These are phyloP conservation scores for Leccinum rimulosum DNA, from an alignment of 768 basidiomycete species.

Conservation along the genomic window DNA sequence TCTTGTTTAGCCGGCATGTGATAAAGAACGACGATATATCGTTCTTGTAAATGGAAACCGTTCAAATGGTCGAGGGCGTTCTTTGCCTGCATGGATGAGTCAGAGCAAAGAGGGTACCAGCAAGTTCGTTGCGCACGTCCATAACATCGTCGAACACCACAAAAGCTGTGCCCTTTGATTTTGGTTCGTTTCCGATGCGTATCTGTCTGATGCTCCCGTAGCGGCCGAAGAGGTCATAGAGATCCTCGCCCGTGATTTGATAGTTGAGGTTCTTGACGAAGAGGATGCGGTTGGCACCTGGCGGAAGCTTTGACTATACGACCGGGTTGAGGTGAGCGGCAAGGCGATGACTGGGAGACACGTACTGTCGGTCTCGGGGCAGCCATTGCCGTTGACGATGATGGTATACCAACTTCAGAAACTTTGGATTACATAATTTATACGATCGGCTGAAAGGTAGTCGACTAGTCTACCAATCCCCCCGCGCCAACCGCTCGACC, in stretches of 20 bases:
- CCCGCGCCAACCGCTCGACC: conserved; percentile 49
- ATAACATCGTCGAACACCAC: conserved; percentile 96
- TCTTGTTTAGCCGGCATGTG: conserved; percentile 98
- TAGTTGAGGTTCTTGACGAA: conserved; percentile 95
- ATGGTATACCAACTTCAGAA: not conserved
- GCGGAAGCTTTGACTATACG: conserved; percentile 76
- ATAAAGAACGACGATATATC: conserved; percentile 97
- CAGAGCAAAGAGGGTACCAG: conserved; percentile 6
- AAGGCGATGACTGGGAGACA: not conserved
- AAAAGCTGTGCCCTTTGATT: conserved; percentile 95
- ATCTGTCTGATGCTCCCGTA: conserved; percentile 97
- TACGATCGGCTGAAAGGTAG: not conserved
- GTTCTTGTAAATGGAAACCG: conserved; percentile 96
- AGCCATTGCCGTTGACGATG: conserved; percentile 45
- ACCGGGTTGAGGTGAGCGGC: conserved; percentile 1
- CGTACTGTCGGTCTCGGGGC: conserved; percentile 65
- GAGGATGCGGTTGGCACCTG: conserved; percentile 87
- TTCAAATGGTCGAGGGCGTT: conserved; percentile 96
- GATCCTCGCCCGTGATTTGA: conserved; percentile 87
- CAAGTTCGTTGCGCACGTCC: conserved; percentile 59
- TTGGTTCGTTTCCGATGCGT: conserved; percentile 86
- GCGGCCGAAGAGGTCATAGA: conserved; percentile 96
- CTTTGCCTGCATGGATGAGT: conserved; percentile 64
- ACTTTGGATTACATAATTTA: conserved; percentile 20
- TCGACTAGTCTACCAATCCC: not conserved